A percentile compares a stretch with the other conserved stretches of the same genome.
Evolutionary conservation across 106 monocot species (phyloP).

Genomic region (Platanthera guangdongensis): DNA sequence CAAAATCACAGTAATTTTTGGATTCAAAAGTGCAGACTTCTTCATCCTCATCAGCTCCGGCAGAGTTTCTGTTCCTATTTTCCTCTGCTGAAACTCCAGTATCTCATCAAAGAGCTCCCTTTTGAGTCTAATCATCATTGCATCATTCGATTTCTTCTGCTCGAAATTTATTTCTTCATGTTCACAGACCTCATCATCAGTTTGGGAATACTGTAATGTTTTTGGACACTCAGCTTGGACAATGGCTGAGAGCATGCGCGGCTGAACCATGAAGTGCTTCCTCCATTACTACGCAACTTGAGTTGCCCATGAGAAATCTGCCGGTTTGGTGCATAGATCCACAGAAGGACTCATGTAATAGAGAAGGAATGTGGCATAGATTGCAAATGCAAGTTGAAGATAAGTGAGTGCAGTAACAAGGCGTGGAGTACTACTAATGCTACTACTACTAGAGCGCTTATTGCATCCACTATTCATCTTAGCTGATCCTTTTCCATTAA

Average conservation of each 20-base stretch:
- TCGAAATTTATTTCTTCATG: slow-evolving; percentile 71
- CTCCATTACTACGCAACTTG: slow-evolving; percentile 75
- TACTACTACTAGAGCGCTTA: too few relatives aligned
- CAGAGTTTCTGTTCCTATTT: slow-evolving; percentile 57
- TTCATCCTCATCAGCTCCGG: slow-evolving; percentile 59
- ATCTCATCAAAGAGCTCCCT: slow-evolving; percentile 77
- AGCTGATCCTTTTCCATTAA: slow-evolving; percentile 31
- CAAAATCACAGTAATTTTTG: slow-evolving; percentile 78
- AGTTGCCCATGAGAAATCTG: slow-evolving; percentile 77
- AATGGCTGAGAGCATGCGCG: slow-evolving; percentile 22
- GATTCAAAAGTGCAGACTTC: too few relatives aligned
- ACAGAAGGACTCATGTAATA: slow-evolving; percentile 97
- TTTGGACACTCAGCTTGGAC: slow-evolving; percentile 30
- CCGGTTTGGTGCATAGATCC: slow-evolving; percentile 62
- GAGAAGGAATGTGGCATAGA: slow-evolving; percentile 95
- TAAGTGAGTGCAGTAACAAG: slow-evolving; percentile 70
- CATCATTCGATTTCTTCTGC: slow-evolving; percentile 91
- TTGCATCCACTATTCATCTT: slow-evolving; percentile 23
- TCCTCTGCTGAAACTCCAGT: slow-evolving; percentile 53
- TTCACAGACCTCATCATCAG: slow-evolving; percentile 80
- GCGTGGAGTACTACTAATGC: too few relatives aligned
- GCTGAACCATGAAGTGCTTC: slow-evolving; percentile 56
- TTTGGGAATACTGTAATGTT: slow-evolving; percentile 16
- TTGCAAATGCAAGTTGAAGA: slow-evolving; percentile 78
- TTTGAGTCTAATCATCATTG: slow-evolving; percentile 74